Evolutionary conservation across 179 eudicot genomes (phyloP), one percentile per base, ranked within the genome.

Genomic region (Beta corolliflora): DNA sequence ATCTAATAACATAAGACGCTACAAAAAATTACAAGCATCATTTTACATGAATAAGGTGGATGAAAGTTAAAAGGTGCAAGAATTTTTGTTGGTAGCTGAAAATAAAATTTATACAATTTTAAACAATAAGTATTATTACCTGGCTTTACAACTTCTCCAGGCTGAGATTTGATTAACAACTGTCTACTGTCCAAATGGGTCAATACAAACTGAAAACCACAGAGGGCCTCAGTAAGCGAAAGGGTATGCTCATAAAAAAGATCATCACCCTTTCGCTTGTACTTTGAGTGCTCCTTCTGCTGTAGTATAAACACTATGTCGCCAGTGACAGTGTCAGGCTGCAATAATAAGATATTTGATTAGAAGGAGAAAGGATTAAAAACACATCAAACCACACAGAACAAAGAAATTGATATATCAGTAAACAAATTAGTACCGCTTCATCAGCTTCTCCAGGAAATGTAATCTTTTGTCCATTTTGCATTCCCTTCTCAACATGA

Each of bases 381-480:
- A 29, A 18, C 21, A 54, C 0, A 54, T 41, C 74, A 73, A 7
- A 9, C 2, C 16, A 29, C 19, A 16, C 48, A 31, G 50, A 74
- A 55, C 59, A 52, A 1, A 73, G n/a, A 58, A 36, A 16, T 14
- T 11, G n/a, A 58, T 55, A 18, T 31, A 25, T n/a, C 50, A 75
- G 9, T 16, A 23, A 56, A 18, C 15, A 53, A 7, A 5, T 76
- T n/a, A n/a, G 44, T 82, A 90, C 93, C 79, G 88, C 90, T 83
- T 91, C 89, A 60, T 91, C 93, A 69, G 93, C 93, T 63, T 91
- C 92, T 25, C 92, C 92, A 23, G 89, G 80, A 76, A 91, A 91
- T 19, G 92, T 91, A n/a, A 91, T 89, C 81, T 88, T 89, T 81
- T 89, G 93, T 16, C 91, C 89, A 77, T 86, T 83, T 48, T 88